Evolutionary conservation across 164 flowering plant species (phyloP), one percentile per base, ranked within the genome.

Genomic region (Annona squamosa): DNA sequence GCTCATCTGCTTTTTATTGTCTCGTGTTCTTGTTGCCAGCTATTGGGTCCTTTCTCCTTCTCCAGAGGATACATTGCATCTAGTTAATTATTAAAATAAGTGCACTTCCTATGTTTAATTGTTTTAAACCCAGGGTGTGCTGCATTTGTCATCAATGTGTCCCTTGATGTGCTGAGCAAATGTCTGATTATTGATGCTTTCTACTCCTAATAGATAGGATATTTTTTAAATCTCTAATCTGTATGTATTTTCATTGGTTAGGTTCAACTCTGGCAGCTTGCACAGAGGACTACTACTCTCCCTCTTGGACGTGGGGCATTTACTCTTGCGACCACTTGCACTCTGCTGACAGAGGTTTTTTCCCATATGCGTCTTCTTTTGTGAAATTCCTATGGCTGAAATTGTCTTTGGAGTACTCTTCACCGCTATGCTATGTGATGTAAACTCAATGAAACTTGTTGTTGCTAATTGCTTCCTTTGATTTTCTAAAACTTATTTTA

Each of bases 251-350:
- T 69, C 4, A 7, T 16, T 72, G n/a, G 13, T 77, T 72, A 95
- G 99, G 90, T 89, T 76, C 97, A 90, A 77, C 82, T 95, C 17
- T 95, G 99, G 99, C 93, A 93, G 71, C 91, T 95, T 78, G 97
- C 98, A 42, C 99, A 95, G 74, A 87, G 98, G 77, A 93, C 98
- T 19, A 91, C 98, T 74, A 85, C 98, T 77, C 93, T 93, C 78
- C 97, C 99, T 73, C 44, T 93, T 77, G 99, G 99, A 3, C 98
- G 99, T 76, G 99, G 97, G 5, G 97, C 98, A 75, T 95, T 93
- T 80, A 95, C 99, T 71, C 91, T 95, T 77, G 94, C 91, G 52
- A 93, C 97, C 18, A 89, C 86, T 19, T 83, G 81, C 74, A 91
- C 99, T 63, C 91, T 95, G 68, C 83, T 95, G 81, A 95, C 99